A percentile compares a stretch with the other conserved stretches of the same genome.
Evolutionary conservation across 2,329 filamentous ascomycete genomes (phyloP).

Genomic region (Coniella lustricola): DNA sequence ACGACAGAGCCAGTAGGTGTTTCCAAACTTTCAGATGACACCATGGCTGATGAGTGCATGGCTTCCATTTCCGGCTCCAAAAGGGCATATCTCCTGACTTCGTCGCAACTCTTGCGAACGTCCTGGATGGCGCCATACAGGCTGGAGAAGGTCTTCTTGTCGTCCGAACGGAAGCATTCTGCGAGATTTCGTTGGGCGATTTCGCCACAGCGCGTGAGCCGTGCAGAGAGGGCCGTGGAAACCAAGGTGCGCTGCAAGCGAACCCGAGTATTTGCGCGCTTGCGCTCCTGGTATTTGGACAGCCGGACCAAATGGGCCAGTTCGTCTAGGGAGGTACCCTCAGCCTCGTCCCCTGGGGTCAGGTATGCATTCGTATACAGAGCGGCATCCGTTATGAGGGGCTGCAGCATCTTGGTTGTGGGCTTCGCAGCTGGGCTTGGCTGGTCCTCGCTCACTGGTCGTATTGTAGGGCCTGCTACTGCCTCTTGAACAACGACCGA

Average conservation of each 20-base stretch:
- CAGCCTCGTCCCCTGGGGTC: constrained; percentile 52
- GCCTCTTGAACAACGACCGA: constrained; percentile 21
- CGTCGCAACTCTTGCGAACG: constrained; percentile 70
- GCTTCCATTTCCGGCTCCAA: constrained; percentile 66
- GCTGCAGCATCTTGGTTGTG: constrained; percentile 29
- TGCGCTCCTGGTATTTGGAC: constrained; percentile 75
- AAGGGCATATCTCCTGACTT: constrained; percentile 62
- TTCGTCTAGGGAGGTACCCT: constrained; percentile 66
- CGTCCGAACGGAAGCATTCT: constrained; percentile 70
- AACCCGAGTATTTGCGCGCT: constrained; percentile 64
- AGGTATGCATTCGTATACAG: constrained; percentile 58
- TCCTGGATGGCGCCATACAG: constrained; percentile 74
- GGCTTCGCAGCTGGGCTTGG: constrained; percentile 15
- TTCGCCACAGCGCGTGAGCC: constrained; percentile 67
- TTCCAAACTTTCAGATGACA: constrained; percentile 44
- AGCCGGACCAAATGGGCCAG: constrained; percentile 71
- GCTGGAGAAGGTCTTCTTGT: constrained; percentile 68
- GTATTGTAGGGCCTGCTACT: constrained; percentile 18
- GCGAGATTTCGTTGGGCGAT: constrained; percentile 69
- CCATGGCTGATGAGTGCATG: constrained; percentile 43
- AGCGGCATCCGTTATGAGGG: constrained; percentile 60
- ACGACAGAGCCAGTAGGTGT: constrained; percentile 38
- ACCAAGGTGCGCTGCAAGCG: constrained; percentile 69
- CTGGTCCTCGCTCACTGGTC: constrained; percentile 1
- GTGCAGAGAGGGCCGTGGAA: constrained; percentile 66